Conservation (phyloP, 768 basidiomycete genomes). For the Termitomyces sp. region DNA sequence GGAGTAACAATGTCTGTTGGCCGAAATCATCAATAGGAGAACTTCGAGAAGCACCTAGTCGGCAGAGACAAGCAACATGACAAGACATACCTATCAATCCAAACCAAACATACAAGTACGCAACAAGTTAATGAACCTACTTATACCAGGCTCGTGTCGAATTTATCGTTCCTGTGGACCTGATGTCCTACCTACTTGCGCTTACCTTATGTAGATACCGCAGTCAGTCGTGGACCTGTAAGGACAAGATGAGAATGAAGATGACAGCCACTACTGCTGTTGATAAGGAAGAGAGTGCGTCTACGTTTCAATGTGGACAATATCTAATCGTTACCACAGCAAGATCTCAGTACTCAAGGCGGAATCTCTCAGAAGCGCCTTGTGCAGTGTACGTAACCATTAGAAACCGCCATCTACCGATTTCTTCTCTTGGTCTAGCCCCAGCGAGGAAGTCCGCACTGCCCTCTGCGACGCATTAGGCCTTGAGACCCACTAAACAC, state of each 20-base stretch:
- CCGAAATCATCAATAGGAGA: not conserved
- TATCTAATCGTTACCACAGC: constrained; percentile 2
- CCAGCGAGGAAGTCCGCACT: not conserved
- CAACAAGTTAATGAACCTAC: too few species aligned
- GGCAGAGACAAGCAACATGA: not conserved
- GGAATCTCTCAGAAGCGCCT: not conserved
- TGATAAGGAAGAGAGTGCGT: not conserved
- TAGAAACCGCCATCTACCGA: not conserved
- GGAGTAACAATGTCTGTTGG: not conserved
- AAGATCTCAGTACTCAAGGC: not conserved
- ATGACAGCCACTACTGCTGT: not conserved
- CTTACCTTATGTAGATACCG: not conserved
- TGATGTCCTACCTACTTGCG: not conserved
- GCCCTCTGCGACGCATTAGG: not conserved
- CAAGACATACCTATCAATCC: not conserved
- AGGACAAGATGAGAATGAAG: not conserved
- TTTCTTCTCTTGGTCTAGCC: not conserved
- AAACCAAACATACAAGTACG: not conserved
- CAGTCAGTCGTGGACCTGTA: not conserved
- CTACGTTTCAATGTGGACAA: not conserved
- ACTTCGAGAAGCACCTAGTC: not conserved
- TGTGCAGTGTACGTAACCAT: not conserved
- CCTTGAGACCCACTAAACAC: not conserved
- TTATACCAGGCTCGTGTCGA: too few species aligned
- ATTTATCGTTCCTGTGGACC: not conserved